Evolutionary conservation across 306 rosid genomes (phyloP), one percentile per base, ranked within the genome.

Genomic region (Begonia masoniana): DNA sequence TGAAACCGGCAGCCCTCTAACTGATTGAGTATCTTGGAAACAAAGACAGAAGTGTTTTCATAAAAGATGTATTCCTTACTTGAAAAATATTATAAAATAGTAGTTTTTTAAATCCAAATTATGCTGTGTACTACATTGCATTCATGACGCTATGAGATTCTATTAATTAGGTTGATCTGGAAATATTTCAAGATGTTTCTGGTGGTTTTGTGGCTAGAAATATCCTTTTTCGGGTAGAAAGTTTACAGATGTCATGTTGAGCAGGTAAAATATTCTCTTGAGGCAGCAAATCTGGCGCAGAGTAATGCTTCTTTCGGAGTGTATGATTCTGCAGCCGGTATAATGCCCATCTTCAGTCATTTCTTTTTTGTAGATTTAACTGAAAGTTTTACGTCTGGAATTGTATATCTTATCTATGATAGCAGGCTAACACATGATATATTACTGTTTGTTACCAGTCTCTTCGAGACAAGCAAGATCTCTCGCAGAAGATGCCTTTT

Each of bases 401-500:
- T 60, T 43, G 53, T 46, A 31, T 31, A 31, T 31, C 39, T 31
- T 5, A 21, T 21, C 24, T 21, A 1, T 21, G 24, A 21, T 55
- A 42, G 56, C 58, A 36, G 56, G 15, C 43, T 5, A 43, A 19
- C 36, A 51, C 56, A 71, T 74, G 66, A 70, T 45, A 19, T 60
- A 41, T 58, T 51, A 54, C 41, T 10, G 31, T 66, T 59, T 55
- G 12, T 60, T 77, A 21, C 61, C 94, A 91, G 99, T 77, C 35
- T 87, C 94, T 21, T 91, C 99, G 19, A 80, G 88, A 73, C 82
- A 86, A 66, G 85, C 99, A 61, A 83, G 96, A 74, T 76, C 99
- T 60, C 77, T 91, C 48, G 99, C 94, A 12, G 99, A 91, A 75
- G 94, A 91, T 74, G 96, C 94, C 43, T 91, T 91, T 60, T 91